Evolutionary conservation across 306 rosid species (phyloP).

Genomic region (Ceratonia siliqua): DNA sequence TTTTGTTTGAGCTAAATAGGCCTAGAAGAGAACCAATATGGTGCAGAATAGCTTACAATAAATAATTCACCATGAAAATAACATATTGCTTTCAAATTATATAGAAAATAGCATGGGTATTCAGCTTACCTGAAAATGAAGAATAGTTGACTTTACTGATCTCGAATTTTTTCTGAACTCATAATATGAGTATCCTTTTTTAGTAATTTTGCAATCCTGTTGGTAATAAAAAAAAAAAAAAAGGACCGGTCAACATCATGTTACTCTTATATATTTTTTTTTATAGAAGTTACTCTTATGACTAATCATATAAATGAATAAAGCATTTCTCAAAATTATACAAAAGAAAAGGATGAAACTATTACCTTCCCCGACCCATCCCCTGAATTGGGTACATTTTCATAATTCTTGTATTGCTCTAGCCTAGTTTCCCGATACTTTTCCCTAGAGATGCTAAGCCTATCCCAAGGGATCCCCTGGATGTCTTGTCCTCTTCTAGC

Average conservation of each 20-base stretch:
- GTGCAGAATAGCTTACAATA: not conserved
- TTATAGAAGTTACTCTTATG: constrained; percentile 12
- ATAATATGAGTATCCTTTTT: constrained; percentile 61
- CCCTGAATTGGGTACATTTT: constrained; percentile 69
- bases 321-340: constrained; percentile 4
- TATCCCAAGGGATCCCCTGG: constrained; percentile 52
- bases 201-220: constrained; percentile 60
- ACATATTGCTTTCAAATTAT: not conserved
- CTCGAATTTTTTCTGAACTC: constrained; percentile 68
- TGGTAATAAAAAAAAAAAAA: not conserved
- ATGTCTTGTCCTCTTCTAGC: constrained; percentile 50
- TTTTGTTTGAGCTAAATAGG: not conserved
- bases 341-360: constrained; percentile 3
- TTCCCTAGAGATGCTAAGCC: constrained; percentile 42
- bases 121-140: constrained; percentile 74
- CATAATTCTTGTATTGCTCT: constrained; percentile 86
- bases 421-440: constrained; percentile 73
- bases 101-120: constrained; percentile 17
- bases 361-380: constrained; percentile 68
- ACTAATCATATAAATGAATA: not conserved
- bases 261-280: constrained; percentile 12
- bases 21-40: not conserved
- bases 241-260: not conserved
- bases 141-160: constrained; percentile 81
- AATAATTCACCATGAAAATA: not conserved